Evolutionary conservation across 2,329 filamentous ascomycete species (phyloP).

Genomic region (Pseudopyricularia cyperi): DNA sequence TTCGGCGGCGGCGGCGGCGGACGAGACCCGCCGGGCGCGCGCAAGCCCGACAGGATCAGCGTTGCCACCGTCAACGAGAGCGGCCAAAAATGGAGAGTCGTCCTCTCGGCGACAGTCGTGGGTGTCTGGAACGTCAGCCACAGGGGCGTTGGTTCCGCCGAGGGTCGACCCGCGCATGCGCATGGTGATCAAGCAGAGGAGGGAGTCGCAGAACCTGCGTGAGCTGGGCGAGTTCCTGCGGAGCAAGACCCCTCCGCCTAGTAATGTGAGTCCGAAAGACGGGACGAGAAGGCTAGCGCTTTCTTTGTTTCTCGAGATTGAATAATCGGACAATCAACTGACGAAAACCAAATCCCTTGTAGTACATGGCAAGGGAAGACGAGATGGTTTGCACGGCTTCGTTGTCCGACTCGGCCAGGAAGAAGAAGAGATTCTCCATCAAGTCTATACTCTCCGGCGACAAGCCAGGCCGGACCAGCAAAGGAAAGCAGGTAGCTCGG

Average conservation of each 20-base stretch:
- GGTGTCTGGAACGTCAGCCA: not conserved
- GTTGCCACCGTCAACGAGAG: not conserved
- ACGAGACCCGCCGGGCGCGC: not conserved
- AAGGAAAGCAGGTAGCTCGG: slow-evolving; percentile 5
- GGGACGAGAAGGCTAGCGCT: slow-evolving; percentile 13
- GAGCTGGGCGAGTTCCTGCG: slow-evolving; percentile 35
- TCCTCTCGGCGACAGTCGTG: not conserved
- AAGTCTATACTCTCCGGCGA: not conserved
- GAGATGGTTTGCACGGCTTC: not conserved
- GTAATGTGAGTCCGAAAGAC: slow-evolving; percentile 17
- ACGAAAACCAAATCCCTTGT: not conserved
- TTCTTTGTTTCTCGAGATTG: too few relatives aligned
- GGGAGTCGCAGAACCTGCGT: slow-evolving; percentile 12
- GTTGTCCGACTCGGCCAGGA: not conserved
- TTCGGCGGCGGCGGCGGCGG: too few relatives aligned
- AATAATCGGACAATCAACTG: not conserved
- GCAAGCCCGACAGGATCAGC: not conserved
- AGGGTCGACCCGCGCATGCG: not conserved
- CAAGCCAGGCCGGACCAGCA: not conserved
- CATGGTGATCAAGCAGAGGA: slow-evolving; percentile 4
- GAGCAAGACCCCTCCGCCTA: slow-evolving; percentile 31
- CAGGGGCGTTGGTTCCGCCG: not conserved
- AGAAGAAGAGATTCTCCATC: not conserved
- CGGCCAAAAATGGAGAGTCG: not conserved
- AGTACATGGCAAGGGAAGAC: slow-evolving; percentile 5